A percentile compares a stretch with the other conserved stretches of the same genome.
phyloP scores from a whole-genome alignment of 163 green algal species.

The Trebouxia gelatinosa region DNA sequence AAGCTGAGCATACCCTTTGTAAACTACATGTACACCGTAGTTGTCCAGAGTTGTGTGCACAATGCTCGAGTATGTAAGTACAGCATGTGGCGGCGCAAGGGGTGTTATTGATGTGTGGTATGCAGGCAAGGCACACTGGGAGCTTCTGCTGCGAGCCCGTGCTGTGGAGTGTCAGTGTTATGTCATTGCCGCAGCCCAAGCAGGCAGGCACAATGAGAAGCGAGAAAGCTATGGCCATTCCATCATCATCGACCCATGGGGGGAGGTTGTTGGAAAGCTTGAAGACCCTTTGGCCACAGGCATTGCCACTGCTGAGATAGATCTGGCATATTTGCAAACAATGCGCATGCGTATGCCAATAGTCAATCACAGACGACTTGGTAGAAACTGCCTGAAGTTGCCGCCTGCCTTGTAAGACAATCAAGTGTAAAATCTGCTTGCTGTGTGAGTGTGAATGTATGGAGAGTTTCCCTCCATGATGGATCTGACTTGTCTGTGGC shows the following conservation, averaged over 20 bases:
- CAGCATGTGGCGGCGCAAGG: background rate
- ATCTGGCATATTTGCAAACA: conserved; percentile 54
- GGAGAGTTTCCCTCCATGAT: too few species aligned
- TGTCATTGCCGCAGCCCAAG: conserved; percentile 83
- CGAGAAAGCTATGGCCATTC: conserved; percentile 89
- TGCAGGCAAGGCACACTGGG: conserved; percentile 88
- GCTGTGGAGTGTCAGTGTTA: conserved; percentile 94
- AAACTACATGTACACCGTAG: too few species aligned
- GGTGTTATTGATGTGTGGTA: background rate
- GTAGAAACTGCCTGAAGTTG: conserved; percentile 24
- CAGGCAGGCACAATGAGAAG: conserved; percentile 85
- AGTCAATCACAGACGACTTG: conserved; percentile 43
- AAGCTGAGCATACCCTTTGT: too few species aligned
- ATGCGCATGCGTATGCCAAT: conserved; percentile 80
- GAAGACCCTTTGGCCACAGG: conserved; percentile 67
- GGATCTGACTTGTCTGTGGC: too few species aligned
- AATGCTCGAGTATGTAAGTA: background rate
- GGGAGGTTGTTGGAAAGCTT: conserved; percentile 71
- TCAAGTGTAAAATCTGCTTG: too few species aligned
- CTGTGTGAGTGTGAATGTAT: too few species aligned
- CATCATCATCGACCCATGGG: conserved; percentile 94
- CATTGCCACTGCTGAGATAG: conserved; percentile 74
- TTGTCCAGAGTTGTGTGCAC: too few species aligned
- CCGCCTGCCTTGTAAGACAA: background rate
- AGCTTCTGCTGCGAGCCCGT: conserved; percentile 88